Base-by-base conservation (phyloP, 371 early-diverging fungal genomes). In the Mortierella sp. region DNA sequence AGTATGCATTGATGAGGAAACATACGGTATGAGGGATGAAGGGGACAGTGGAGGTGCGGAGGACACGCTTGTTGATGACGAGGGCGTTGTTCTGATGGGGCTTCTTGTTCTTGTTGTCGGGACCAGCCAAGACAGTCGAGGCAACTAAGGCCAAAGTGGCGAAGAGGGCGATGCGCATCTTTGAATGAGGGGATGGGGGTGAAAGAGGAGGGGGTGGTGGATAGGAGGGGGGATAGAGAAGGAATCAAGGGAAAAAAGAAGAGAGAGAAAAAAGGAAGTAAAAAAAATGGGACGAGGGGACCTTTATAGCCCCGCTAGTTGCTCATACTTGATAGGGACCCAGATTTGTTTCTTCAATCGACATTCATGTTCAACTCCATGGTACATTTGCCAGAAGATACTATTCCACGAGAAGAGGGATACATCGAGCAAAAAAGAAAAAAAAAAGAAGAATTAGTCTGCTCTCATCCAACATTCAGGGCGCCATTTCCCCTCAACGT, bases 1-100 rank as follows among this genome's bases (percentile, higher is more conserved):
- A n/a, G n/a, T n/a, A n/a, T n/a, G 3, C 4, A 63, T 37, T 40
- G 24, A 29, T 41, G 14, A 24, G 6, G 37, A 31, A 4, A 44
- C 67, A 8, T 69, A 87, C 87, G 40, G 79, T 73, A 73, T 93
- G 90, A 22, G 86, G 87, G 50, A 81, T 53, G 70, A 92, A 93
- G 8, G 88, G 87, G 0, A 93, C 79, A 13, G 84, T 80, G 68
- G 77, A 37, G 24, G 91, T 83, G 14, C 87, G 66, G 26, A 90
- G 79, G 31, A 91, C 87, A 26, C 79, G 85, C 67, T 74, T 81
- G 47, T 86, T 73, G 55, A 93, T 68, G 48, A 74, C 53, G 13
- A 88, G 67, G 50, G 87, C 71, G 11, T 64, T 73, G 55, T 65
- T 66, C n/a, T n/a, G n/a, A n/a, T n/a, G n/a, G 26, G 64, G 50